Evolutionary conservation across 345 rosid genomes (phyloP), one percentile per base, ranked within the genome.

Genomic region (Camelina neglecta): DNA sequence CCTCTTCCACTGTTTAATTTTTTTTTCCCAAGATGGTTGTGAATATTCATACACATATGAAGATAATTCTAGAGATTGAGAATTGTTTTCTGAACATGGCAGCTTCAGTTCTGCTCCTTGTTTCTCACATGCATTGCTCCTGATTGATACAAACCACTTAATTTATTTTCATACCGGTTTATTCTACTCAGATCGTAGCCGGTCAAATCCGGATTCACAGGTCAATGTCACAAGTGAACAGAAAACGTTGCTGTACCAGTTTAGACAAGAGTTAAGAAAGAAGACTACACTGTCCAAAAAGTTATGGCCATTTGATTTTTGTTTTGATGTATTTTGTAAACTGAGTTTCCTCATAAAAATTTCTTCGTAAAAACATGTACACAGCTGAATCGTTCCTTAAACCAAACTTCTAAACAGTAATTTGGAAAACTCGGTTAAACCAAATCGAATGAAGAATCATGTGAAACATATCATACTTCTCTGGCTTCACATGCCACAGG

Each of bases 381-480:
- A 77, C 29, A 26, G 29, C 5, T 47, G 58, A 76, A 63, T 56
- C 5, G 36, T 57, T 29, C 31, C 1, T 12, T 8, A 35, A 59
- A 72, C 11, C n/a, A 60, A 78, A 67, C 8, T 5, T 6, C 64
- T 78, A 78, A 72, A 60, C 82, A 42, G 78, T 81, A 41, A 81
- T 70, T 60, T 87, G 94, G 23, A 83, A 86, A 42, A 92, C 93
- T 76, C 98, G 81, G 55, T 87, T 94, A 82, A 76, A 88, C 98
- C 98, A 94, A 57, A 90, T 78, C 6, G 97, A 88, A 76, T 94
- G 98, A 54, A 94, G 93, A 64, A 92, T 92, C 97, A 94, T 94
- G 44, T 92, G 97, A 79, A 94, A 94, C 59, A 92, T 68, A 73
- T 90, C 98, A 73, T 92, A 92, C 79, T 89, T 94, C 44, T 82